Evolutionary conservation across 257 asterid species (phyloP), one percentile per base, ranked within the genome.

Genomic region (Pogostemon cablin): DNA sequence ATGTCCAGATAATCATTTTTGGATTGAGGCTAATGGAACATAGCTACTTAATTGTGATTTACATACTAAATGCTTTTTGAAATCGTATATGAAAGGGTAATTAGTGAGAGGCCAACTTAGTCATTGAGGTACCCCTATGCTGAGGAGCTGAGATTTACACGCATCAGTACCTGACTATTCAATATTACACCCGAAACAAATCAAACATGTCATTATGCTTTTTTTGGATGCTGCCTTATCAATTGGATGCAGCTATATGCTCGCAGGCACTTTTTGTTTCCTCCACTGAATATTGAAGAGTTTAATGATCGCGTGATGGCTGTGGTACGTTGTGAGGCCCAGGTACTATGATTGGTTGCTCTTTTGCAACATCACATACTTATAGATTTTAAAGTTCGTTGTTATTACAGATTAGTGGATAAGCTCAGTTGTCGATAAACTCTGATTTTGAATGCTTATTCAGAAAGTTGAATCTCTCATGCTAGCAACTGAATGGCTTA

Each of bases 301-400:
- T 89, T 79, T 75, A 91, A 89, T 60, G 92, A 89, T 54, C 87
- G 93, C 2, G 99, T 93, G 83, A 89, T 86, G 95, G 96, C 99
- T 52, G 90, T 91, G 3, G 99, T 91, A 17, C 96, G 98, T 41
- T 93, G 99, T 73, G 99, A 93, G 78, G 88, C 99, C 70, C 98
- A 93, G 84, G 99, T 91, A 84, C 65, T 84, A 15, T 69, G 67
- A 40, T 56, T 43, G 2, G 41, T 61, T 74, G 12, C 71, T 25
- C 17, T 6, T 20, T 20, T 20, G 25, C 25, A 20, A 20, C 25
- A 20, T 20, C 25, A 20, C 25, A 20, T 40, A 48, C 41, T 15
- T 66, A 9, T 34, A 17, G 53, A 9, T 20, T 67, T 61, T 17
- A 39, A 58, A 46, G 47, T 62, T 49, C 52, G 70, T 32, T 66